These are phyloP conservation scores for Ceratocystis lukuohia DNA, from an alignment of 2,329 filamentous ascomycete species.

Conservation along the genomic window DNA sequence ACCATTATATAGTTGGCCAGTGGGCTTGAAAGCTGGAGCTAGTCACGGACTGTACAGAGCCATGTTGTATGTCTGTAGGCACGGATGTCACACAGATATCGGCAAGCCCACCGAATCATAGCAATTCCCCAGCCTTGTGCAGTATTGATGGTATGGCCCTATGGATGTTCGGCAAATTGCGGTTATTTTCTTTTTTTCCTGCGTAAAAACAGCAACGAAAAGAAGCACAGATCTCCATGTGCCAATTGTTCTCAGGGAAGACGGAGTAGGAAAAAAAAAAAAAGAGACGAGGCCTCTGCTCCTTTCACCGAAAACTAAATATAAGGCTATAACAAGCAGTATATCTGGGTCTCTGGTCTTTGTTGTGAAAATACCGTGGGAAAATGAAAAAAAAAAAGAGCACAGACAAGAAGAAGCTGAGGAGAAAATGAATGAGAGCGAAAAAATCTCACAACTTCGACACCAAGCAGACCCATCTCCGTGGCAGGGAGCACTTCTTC, in stretches of 20 bases:
- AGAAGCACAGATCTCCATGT: not conserved
- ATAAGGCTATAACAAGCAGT: not conserved
- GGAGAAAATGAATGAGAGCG: not conserved
- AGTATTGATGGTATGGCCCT: not conserved
- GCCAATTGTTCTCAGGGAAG: not conserved
- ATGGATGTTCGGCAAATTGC: not conserved
- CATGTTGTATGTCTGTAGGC: not conserved
- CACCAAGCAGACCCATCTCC: not conserved
- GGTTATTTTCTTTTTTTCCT: not conserved
- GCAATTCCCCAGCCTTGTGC: not conserved
- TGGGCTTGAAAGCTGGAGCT: not conserved
- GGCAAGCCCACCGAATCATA: slow-evolving; percentile 9
- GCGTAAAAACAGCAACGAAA: not conserved
- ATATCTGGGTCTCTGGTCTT: not conserved
- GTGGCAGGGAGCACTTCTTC: not conserved
- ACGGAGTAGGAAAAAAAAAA: not conserved
- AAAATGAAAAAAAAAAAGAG: not conserved
- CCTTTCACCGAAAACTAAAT: not conserved
- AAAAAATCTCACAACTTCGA: not conserved
- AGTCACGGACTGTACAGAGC: not conserved
- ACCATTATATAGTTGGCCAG: not conserved
- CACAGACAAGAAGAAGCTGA: not conserved
- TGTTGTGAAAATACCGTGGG: not conserved
- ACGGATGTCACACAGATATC: slow-evolving; percentile 3
- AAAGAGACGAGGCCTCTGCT: not conserved